Percentiles rank a stretch among this genome's conserved stretches.
phyloP scores from a whole-genome alignment of 208 protist genomes.

The Trypanosoma avium region DNA sequence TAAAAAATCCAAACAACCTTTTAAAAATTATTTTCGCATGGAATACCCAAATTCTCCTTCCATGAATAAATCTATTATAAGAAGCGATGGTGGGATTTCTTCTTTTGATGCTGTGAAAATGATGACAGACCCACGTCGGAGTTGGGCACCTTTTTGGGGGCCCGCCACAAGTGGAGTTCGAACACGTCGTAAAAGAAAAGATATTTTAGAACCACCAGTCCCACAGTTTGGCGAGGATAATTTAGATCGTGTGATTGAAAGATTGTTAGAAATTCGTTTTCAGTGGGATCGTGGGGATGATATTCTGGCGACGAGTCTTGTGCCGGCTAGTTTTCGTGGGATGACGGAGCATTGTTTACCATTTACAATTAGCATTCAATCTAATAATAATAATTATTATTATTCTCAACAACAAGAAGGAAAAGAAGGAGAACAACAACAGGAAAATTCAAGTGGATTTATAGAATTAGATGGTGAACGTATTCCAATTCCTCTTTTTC shows the following conservation, averaged over 20 bases:
- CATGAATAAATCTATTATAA: conserved; percentile 20
- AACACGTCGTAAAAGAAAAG: conserved; percentile 53
- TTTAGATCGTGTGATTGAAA: conserved; percentile 49
- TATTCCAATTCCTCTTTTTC: conserved; percentile 19
- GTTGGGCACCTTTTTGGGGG: conserved; percentile 68
- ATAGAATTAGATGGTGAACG: conserved; percentile 16
- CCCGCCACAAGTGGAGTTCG: conserved; percentile 30
- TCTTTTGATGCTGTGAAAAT: conserved; percentile 48
- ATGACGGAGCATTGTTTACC: conserved; percentile 63
- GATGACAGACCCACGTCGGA: conserved; percentile 57
- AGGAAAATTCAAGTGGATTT: background rate
- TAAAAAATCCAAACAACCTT: conserved; percentile 69
- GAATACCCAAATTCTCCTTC: conserved; percentile 58
- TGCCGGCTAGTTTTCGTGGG: conserved; percentile 50
- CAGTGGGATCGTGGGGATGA: conserved; percentile 82
- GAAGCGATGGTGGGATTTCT: conserved; percentile 35
- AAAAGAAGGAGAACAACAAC: background rate
- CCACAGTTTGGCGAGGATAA: conserved; percentile 67
- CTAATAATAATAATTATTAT: conserved; percentile 35
- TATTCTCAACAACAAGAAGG: conserved; percentile 7
- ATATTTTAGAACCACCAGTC: conserved; percentile 58
- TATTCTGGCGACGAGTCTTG: conserved; percentile 53
- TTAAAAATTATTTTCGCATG: conserved; percentile 76
- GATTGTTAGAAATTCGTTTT: conserved; percentile 77
- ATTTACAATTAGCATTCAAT: conserved; percentile 27